Conservation (phyloP, 768 basidiomycete species). For the Agrocybe pediades region DNA sequence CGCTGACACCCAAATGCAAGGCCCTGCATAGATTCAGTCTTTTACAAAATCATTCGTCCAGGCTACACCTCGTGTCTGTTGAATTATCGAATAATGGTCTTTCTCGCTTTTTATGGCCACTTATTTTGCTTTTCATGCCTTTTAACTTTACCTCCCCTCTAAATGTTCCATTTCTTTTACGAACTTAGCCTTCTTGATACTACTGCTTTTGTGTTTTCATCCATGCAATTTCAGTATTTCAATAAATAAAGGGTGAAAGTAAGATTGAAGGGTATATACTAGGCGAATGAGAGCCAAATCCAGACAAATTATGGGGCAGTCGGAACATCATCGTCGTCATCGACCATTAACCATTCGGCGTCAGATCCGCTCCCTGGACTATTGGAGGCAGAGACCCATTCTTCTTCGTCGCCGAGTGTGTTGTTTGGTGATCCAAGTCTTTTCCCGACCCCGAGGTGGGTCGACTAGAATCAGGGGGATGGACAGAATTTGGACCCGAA, state of each 20-base stretch:
- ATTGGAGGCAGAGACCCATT: conserved; percentile 75
- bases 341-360: conserved; percentile 89
- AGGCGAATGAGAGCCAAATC: neutral
- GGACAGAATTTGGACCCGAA: conserved; percentile 26
- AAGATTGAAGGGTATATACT: conserved; percentile 33
- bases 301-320: neutral
- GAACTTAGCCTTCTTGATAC: conserved; percentile 6
- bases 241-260: neutral
- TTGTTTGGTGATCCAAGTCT: conserved; percentile 56
- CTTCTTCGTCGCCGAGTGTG: conserved; percentile 52
- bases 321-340: conserved; percentile 36
- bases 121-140: conserved; percentile 20
- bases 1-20: conserved; percentile 57
- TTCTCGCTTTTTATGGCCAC: conserved; percentile 4
- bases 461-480: conserved; percentile 29
- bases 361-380: conserved; percentile 75
- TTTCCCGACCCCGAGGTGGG: conserved; percentile 64
- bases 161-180: neutral
- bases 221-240: conserved; percentile 2
- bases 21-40: conserved; percentile 36
- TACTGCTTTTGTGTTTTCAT: conserved; percentile 3
- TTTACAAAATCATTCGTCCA: conserved; percentile 9
- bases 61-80: conserved; percentile 2
- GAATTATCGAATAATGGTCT: conserved; percentile 18
- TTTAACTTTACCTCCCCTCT: conserved; percentile 2